These are phyloP conservation scores for Aspergillus brasiliensis DNA, from an alignment of 2,329 filamentous ascomycete genomes.

Conservation along the genomic window DNA sequence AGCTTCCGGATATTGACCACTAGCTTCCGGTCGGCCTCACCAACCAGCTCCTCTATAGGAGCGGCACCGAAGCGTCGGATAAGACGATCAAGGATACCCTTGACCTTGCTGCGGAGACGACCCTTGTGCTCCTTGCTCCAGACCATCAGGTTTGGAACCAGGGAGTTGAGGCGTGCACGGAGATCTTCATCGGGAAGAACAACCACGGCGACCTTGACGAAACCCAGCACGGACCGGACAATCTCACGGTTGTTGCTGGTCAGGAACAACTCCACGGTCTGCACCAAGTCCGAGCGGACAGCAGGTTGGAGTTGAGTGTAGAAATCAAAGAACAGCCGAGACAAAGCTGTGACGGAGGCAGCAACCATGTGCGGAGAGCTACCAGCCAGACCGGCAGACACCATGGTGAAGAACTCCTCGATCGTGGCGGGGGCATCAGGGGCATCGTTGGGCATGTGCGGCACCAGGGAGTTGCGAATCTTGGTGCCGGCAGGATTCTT, in stretches of 20 bases:
- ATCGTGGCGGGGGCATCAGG: slow-evolving; percentile 76
- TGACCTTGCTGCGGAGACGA: slow-evolving; percentile 94
- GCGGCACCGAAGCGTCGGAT: slow-evolving; percentile 87
- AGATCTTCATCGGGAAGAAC: slow-evolving; percentile 78
- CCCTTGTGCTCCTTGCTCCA: slow-evolving; percentile 99
- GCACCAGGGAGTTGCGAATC: slow-evolving; percentile 83
- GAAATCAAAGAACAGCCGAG: slow-evolving; percentile 92
- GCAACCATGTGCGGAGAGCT: slow-evolving; percentile 96
- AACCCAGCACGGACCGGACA: slow-evolving; percentile 89
- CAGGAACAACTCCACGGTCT: slow-evolving; percentile 94
- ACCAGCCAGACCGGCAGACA: slow-evolving; percentile 90
- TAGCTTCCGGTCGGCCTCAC: slow-evolving; percentile 84
- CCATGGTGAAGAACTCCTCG: slow-evolving; percentile 98
- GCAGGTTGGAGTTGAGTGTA: slow-evolving; percentile 67
- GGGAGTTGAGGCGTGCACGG: slow-evolving; percentile 70
- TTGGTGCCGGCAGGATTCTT: slow-evolving; percentile 61
- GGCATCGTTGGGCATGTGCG: slow-evolving; percentile 81
- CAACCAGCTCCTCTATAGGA: slow-evolving; percentile 75
- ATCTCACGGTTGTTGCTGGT: slow-evolving; percentile 97
- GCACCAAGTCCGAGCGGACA: slow-evolving; percentile 79
- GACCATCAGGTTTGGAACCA: slow-evolving; percentile 88
- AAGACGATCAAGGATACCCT: slow-evolving; percentile 95
- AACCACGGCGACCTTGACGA: slow-evolving; percentile 94
- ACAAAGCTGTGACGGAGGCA: slow-evolving; percentile 91
- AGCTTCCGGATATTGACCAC: slow-evolving; percentile 95